Base-by-base conservation (phyloP, 2,329 filamentous ascomycete species). In the Fusarium floridanum region DNA sequence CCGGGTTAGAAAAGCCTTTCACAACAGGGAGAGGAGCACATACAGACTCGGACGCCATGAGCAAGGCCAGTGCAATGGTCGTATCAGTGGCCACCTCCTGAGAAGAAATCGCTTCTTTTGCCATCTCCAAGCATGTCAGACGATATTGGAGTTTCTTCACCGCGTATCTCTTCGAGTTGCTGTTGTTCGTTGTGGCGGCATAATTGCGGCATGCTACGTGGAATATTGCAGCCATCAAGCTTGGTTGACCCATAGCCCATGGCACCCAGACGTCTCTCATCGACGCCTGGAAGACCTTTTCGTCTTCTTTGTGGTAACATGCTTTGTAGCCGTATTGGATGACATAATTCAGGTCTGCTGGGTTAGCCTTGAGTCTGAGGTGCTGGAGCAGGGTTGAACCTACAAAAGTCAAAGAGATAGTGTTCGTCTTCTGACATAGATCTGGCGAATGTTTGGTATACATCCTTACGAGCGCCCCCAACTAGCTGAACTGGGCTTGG, bases 191-290 rank as follows among this genome's bases (percentile, higher is more conserved):
- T 20, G 37, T 32, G 14, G 36, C 9, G 4, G 57, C 66, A n/a
- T 75, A 75, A 43, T 75, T 72, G 16, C 73, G 72, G 17, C 73
- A 75, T 6, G 73, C 73, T 6, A 75, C 69, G 0, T 72, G 69
- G 6, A 75, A 72, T 17, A 75, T 45, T 3, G 73, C 72, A 5
- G 72, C 55, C 66, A 75, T 74, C 20, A 75, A 32, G 4, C 69
- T 59, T 16, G 70, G 41, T 5, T 71, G 39, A 6, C 64, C 17
- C 69, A 75, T 75, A 6, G 69, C 69, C 32, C 66, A 70, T 1
- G 73, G 73, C 1, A 75, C 57, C 73, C 73, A 75, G 1, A 71
- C 36, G 16, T 61, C 34, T 10, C 20, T 70, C 61, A 70, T 70
- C 1, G 68, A 32, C 4, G 22, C 29, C 4, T 4, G 24, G 9